Evolutionary conservation across 441 rosid species (phyloP), one percentile per base, ranked within the genome.

Genomic region (Raphanus hybrid): DNA sequence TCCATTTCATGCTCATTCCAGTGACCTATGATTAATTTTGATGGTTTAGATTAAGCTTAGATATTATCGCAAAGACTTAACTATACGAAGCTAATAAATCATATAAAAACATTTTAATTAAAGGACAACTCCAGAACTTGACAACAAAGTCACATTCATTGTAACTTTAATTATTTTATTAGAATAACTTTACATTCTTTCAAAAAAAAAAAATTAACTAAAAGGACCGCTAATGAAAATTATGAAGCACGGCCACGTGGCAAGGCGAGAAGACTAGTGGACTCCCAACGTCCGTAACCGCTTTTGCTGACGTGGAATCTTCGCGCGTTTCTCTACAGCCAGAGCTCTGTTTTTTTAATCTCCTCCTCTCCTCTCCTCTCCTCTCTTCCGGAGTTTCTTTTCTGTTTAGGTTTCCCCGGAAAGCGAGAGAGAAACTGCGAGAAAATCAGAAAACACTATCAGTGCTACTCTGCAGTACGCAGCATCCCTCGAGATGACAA

Each of bases 221-320:
- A 37, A 2, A 37, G 43, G 43, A 8, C 1, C 43, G 43, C 43
- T 37, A 8, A 35, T 6, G 39, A 35, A 6, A 35, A 35, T 35
- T 35, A 35, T 35, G 8, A 37, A 37, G 6, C 5, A 50, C 55
- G 55, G 55, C 63, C 73, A 71, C 80, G 80, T 77, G 80, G 72
- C 67, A 41, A 0, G 26, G 6, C 12, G 4, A n/a, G 60, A 45
- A 0, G 41, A 37, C 43, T 41, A 29, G 43, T 41, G 18, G 75
- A 62, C 75, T 68, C 62, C 69, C 62, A 76, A 83, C 83, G 78
- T 75, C 82, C 68, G 54, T 77, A 89, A 89, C 92, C 71, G 87
- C 48, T 67, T 81, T 54, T 64, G 85, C 84, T 84, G 90, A 91
- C 85, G 86, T 91, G 96, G 89, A 73, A 32, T 57, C n/a, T 32